phyloP scores from a whole-genome alignment of 768 basidiomycete genomes.

The Coprinopsis strossmayeri region DNA sequence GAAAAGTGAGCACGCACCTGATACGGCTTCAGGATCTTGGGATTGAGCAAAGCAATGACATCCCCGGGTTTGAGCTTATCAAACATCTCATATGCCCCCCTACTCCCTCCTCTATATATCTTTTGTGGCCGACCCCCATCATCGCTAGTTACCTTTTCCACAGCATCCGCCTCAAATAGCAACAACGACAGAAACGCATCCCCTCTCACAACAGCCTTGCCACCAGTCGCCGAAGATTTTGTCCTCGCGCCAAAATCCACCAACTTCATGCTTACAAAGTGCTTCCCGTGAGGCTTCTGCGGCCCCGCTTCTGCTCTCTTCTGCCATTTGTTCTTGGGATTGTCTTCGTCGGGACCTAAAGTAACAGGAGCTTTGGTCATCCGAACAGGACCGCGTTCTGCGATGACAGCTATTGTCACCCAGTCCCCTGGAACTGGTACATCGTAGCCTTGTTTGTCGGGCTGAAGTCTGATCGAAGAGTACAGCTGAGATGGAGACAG shows the following conservation, averaged over 20 bases:
- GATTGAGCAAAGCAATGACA: conserved; percentile 86
- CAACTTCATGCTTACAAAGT: conserved; percentile 82
- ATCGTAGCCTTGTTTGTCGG: conserved; percentile 81
- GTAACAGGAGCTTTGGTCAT: conserved; percentile 63
- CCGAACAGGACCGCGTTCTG: conserved; percentile 78
- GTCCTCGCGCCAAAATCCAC: conserved; percentile 72
- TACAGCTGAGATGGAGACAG: conserved; percentile 87
- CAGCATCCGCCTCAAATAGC: conserved; percentile 82
- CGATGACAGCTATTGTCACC: conserved; percentile 94
- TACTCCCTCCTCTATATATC: conserved; percentile 81
- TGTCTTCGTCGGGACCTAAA: conserved; percentile 40
- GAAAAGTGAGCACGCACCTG: conserved; percentile 42
- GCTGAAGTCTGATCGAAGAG: conserved; percentile 70
- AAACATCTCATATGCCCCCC: conserved; percentile 86
- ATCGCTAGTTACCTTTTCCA: conserved; percentile 47
- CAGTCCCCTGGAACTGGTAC: conserved; percentile 91
- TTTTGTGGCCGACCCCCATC: conserved; percentile 49
- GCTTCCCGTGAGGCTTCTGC: conserved; percentile 52
- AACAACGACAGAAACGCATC: conserved; percentile 80
- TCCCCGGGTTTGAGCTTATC: conserved; percentile 84
- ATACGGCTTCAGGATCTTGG: conserved; percentile 79
- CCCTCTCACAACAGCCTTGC: conserved; percentile 58
- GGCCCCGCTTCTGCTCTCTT: conserved; percentile 26
- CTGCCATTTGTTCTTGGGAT: conserved; percentile 26
- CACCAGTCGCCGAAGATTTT: conserved; percentile 46